Evolutionary conservation across 129 eudicot species (phyloP).

Genomic region (Arctium lappa): DNA sequence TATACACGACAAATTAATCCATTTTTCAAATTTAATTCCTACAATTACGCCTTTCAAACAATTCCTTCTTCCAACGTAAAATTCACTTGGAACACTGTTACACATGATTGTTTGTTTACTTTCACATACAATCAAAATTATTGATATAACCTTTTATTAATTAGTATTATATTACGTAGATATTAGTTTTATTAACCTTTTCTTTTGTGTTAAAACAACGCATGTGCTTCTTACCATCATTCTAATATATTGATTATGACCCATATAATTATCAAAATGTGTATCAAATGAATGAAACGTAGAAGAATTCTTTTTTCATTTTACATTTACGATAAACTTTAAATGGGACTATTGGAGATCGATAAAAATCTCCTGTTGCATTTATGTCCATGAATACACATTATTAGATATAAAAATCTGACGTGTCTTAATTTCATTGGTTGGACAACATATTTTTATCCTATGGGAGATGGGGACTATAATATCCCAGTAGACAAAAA

Average conservation of each 20-base stretch:
- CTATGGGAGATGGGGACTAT: neutral
- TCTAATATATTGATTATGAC: neutral
- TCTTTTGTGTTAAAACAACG: neutral
- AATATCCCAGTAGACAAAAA: neutral
- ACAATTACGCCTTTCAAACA: neutral
- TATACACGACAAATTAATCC: neutral
- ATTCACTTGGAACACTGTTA: neutral
- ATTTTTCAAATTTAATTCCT: neutral
- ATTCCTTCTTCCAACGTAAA: neutral
- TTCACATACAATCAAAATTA: neutral
- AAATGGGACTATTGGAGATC: too few relatives aligned
- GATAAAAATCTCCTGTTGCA: too few relatives aligned
- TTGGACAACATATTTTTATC: too few relatives aligned
- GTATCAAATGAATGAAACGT: too few relatives aligned
- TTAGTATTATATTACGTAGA: neutral
- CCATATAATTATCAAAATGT: neutral
- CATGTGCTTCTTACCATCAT: neutral
- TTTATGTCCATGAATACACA: too few relatives aligned
- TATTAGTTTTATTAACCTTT: neutral
- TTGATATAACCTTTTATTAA: neutral
- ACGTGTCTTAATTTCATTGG: too few relatives aligned
- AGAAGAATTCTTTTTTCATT: too few relatives aligned
- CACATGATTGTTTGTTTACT: neutral
- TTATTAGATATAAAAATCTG: too few relatives aligned
- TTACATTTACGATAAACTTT: too few relatives aligned